These are phyloP conservation scores for Plasmodium inui DNA, from an alignment of 169 alveolate genomes.

Conservation along the genomic window DNA sequence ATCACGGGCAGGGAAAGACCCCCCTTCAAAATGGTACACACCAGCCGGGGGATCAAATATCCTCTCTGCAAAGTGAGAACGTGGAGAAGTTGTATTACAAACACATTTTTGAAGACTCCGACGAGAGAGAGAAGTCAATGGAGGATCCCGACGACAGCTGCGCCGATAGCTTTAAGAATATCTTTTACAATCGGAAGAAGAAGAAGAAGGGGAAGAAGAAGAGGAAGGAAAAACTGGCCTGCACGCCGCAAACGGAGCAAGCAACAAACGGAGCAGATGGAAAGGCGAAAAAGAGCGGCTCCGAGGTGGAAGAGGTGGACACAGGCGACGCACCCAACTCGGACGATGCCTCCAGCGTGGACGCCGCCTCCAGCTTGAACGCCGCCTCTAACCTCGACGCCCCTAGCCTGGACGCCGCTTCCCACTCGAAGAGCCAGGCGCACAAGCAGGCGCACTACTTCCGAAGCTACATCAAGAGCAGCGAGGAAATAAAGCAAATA, in stretches of 20 bases:
- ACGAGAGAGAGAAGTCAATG: neutral
- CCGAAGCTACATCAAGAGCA: constrained; percentile 9
- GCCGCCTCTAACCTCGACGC: neutral
- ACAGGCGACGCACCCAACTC: neutral
- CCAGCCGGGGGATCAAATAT: neutral
- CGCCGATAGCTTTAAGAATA: neutral
- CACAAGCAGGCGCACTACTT: neutral
- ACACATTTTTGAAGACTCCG: constrained; percentile 7
- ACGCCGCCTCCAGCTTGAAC: neutral
- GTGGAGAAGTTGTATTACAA: constrained; percentile 13
- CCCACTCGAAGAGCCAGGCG: neutral
- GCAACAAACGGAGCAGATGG: neutral
- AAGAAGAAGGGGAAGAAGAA: neutral
- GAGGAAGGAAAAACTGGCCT: neutral
- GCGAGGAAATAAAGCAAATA: constrained; percentile 28
- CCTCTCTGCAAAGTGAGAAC: neutral
- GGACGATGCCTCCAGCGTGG: neutral
- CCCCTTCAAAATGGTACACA: neutral
- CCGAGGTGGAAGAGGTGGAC: neutral
- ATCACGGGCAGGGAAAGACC: neutral
- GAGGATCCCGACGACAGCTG: neutral
- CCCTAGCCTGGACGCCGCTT: neutral
- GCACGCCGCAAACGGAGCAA: neutral
- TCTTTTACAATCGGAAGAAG: neutral
- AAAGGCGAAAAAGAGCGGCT: neutral